Percentiles rank a stretch among this genome's conserved stretches.
Conservation (phyloP, 2,329 filamentous ascomycete genomes). For the Chalara sp. region DNA sequence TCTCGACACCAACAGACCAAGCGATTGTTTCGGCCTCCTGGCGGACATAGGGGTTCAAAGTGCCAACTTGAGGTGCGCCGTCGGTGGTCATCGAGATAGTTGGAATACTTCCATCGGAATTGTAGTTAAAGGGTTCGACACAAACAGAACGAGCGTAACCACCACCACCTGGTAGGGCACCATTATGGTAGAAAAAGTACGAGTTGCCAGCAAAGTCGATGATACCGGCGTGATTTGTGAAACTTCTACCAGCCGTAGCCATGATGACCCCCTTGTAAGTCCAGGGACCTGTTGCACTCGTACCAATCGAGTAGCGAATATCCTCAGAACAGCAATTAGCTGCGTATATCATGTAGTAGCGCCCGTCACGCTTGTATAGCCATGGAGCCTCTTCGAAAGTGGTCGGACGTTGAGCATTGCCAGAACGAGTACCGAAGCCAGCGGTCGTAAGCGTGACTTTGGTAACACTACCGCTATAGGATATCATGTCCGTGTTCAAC, state of each 20-base stretch:
- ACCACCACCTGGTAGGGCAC: neutral
- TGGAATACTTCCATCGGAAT: neutral
- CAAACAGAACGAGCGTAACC: neutral
- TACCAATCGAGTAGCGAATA: neutral
- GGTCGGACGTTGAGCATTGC: no score
- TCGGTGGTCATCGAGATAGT: neutral
- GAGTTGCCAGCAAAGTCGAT: neutral
- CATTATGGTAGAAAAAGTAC: conserved; percentile 1
- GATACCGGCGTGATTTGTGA: neutral
- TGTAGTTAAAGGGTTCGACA: neutral
- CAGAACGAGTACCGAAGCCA: neutral
- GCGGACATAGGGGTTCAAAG: neutral
- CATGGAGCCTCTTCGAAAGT: no score
- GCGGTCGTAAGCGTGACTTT: neutral
- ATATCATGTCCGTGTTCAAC: neutral
- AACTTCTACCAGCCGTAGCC: neutral
- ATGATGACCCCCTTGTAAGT: neutral
- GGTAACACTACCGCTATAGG: neutral
- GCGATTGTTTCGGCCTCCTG: neutral
- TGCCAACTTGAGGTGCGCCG: neutral
- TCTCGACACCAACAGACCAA: neutral
- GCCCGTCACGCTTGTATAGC: no score
- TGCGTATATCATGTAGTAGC: no score
- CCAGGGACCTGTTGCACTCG: neutral
- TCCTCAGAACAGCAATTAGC: neutral